Evolutionary conservation across 371 early-diverging fungal genomes (phyloP), one percentile per base, ranked within the genome.

Genomic region (Thermomucor indicae-seudaticae): DNA sequence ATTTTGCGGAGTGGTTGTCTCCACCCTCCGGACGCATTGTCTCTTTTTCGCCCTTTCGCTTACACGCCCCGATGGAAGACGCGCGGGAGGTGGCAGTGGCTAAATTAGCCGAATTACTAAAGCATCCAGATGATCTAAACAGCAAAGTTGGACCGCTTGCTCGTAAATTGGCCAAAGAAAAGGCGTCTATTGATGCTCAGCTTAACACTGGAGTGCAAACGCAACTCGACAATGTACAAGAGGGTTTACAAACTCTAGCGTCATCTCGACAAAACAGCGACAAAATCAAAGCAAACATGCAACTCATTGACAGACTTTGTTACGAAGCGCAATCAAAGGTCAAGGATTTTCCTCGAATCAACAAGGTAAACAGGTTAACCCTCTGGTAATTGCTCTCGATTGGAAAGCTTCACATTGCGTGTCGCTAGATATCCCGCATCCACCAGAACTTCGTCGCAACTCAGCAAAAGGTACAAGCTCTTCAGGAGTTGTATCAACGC

Each of bases 51-150:
- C 7, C 32, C 32, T 32, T 43, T 43, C 43, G n/a, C 24, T 43
- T 19, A n/a, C 28, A 17, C 12, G 25, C 10, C 24, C 11, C 16
- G 31, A 75, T 75, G 75, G 77, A 72, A 43, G 78, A 76, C 55
- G 72, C 78, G n/a, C 57, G 69, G 49, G 78, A 80, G 43, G 55
- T 62, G 25, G 80, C 80, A 2, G 57, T 80, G 14, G 61, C 62
- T 16, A 74, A 70, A 39, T 46, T 88, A 16, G 70, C 81, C 1
- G 86, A 82, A 43, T 54, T 85, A 53, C 69, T 91, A 28, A 83
- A 85, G 46, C 94, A 95, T 72, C 97, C 96, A 4, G 97, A 97
- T 67, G 97, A 97, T 68, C 79, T 97, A 16, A 85, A 84, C 29
- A 85, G 82, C 64, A 92, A 92, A 65, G 82, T 95, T 7, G 81